Conservation (phyloP, 2,329 filamentous ascomycete species). For the Aspergillus neotritici region DNA sequence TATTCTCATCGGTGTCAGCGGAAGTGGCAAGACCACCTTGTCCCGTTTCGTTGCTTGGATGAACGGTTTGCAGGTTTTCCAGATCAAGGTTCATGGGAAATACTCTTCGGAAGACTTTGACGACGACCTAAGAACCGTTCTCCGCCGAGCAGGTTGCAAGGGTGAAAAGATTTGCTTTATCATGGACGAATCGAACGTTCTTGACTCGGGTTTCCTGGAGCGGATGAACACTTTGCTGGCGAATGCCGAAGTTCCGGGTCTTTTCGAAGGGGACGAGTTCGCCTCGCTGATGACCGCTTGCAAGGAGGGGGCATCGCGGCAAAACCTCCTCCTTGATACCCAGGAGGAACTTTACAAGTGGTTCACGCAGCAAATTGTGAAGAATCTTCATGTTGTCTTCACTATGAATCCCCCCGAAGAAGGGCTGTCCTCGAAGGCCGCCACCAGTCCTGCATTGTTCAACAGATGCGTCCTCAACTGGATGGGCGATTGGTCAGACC, state of each 20-base stretch:
- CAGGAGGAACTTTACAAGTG: slow-evolving; percentile 99
- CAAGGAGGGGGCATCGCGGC: slow-evolving; percentile 94
- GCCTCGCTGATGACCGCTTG: slow-evolving; percentile 98
- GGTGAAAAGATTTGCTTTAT: slow-evolving; percentile 99
- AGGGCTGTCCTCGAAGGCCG: slow-evolving; percentile 89
- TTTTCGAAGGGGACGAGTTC: slow-evolving; percentile 98
- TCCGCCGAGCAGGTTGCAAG: slow-evolving; percentile 91
- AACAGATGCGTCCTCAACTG: slow-evolving; percentile 99
- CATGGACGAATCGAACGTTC: slow-evolving; percentile 98
- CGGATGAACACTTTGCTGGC: slow-evolving; percentile 98
- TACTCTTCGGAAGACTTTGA: slow-evolving; percentile 99
- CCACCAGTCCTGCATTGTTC: slow-evolving; percentile 95
- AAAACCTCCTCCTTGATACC: slow-evolving; percentile 90
- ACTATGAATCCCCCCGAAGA: slow-evolving; percentile 99
- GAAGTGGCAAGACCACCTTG: slow-evolving; percentile 95
- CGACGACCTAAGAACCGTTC: slow-evolving; percentile 88
- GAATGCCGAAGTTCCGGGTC: slow-evolving; percentile 97
- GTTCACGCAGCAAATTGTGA: slow-evolving; percentile 99
- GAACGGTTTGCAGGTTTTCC: slow-evolving; percentile 98
- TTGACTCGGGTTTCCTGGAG: slow-evolving; percentile 97
- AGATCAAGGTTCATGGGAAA: slow-evolving; percentile 99
- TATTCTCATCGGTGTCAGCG: slow-evolving; percentile 96
- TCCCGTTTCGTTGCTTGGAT: slow-evolving; percentile 99
- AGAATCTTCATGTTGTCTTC: slow-evolving; percentile 98
- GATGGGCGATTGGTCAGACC: slow-evolving; percentile 99